Conservation (phyloP, 1,139 yeast species). For the Suhomyces wounanorum region DNA sequence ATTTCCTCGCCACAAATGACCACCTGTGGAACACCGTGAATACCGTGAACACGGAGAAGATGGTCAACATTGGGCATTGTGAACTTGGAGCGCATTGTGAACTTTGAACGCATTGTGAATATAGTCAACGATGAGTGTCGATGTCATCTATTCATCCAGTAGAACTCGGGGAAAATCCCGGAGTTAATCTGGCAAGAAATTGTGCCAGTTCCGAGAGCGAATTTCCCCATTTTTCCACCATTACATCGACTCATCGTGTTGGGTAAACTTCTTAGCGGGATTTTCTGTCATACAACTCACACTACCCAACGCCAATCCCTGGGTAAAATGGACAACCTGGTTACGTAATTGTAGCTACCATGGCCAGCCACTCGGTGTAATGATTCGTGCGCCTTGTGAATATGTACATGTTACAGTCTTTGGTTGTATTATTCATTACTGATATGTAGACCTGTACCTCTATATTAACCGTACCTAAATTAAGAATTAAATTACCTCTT, state of each 20-base stretch:
- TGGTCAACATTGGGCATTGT: too few relatives aligned
- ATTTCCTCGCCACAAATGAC: too few relatives aligned
- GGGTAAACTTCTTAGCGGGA: background rate
- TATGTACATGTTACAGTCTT: background rate
- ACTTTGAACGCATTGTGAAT: too few relatives aligned
- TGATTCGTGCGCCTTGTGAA: background rate
- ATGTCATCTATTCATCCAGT: too few relatives aligned
- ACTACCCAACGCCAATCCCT: background rate
- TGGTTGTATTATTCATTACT: background rate
- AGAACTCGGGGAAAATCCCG: background rate
- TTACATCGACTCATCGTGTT: background rate
- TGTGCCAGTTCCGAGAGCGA: too few relatives aligned
- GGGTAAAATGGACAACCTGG: background rate
- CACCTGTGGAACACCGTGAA: too few relatives aligned
- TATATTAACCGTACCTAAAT: slow-evolving; percentile 1
- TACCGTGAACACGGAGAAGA: too few relatives aligned
- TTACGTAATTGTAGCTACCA: background rate
- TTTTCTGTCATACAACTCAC: background rate
- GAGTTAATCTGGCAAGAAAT: too few relatives aligned
- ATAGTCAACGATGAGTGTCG: too few relatives aligned
- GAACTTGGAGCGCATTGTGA: too few relatives aligned
- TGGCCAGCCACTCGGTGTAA: background rate
- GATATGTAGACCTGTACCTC: background rate
- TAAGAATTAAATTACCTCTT: slow-evolving; percentile 11
- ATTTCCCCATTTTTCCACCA: background rate